Evolutionary conservation across 1,139 yeast genomes (phyloP).

Genomic region (Chernovozyma aurita): DNA sequence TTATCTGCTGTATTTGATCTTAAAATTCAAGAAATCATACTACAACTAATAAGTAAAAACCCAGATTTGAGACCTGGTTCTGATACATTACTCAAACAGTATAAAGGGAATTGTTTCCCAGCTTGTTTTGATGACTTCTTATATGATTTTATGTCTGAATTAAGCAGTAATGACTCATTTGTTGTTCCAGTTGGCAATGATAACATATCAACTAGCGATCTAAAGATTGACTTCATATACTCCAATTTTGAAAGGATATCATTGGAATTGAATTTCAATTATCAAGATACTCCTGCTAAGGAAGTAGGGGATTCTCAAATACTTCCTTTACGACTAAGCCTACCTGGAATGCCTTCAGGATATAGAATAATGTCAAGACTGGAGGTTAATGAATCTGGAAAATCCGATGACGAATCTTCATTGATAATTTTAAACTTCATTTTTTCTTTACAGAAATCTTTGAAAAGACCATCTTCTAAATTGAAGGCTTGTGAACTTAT

Average conservation of each 20-base stretch:
- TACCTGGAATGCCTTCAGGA: constrained; percentile 43
- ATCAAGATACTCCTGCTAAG: constrained; percentile 23
- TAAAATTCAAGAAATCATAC: constrained; percentile 49
- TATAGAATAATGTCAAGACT: constrained; percentile 19
- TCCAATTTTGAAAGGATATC: constrained; percentile 48
- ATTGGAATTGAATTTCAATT: constrained; percentile 38
- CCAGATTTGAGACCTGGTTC: constrained; percentile 61
- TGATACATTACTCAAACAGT: constrained; percentile 46
- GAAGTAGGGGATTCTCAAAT: constrained; percentile 8
- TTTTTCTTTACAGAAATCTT: constrained; percentile 61
- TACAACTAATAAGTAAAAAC: constrained; percentile 57
- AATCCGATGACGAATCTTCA: constrained; percentile 27
- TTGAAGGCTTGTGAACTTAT: constrained; percentile 73
- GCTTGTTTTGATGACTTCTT: constrained; percentile 64
- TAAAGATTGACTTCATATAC: constrained; percentile 55
- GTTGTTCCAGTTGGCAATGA: constrained; percentile 15
- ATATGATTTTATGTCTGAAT: constrained; percentile 55
- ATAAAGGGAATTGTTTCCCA: constrained; percentile 58
- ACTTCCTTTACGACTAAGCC: constrained; percentile 44
- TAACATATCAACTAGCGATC: constrained; percentile 43
- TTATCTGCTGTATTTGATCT: constrained; percentile 42
- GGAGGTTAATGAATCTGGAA: not conserved
- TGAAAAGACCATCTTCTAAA: constrained; percentile 58
- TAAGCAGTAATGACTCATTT: constrained; percentile 24
- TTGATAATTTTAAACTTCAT: constrained; percentile 61